Evolutionary conservation across 225 moss, liverwort and hornwort species (phyloP), one percentile per base, ranked within the genome.

Genomic region (Polytrichum commune): DNA sequence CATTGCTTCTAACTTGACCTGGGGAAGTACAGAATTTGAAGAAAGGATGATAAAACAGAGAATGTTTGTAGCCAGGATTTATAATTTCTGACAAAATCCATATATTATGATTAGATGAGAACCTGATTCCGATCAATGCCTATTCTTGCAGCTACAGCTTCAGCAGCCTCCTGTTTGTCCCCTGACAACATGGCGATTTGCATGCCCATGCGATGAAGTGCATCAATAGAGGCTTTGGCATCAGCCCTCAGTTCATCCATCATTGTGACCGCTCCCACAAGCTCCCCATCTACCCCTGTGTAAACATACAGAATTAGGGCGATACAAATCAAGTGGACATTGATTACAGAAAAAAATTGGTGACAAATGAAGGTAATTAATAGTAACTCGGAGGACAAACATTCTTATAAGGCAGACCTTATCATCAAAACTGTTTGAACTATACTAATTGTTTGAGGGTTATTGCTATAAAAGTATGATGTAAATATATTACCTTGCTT

Each of bases 151-250:
- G 95, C 95, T 46, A 98, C 90, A 68, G 90, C 84, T 75, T 98
- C 91, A 20, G 98, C 93, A 68, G 98, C 98, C 81, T 81, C 82
- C 69, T 87, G 92, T 83, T 98, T 98, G 62, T 98, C 98, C 46
- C 98, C 98, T 18, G 98, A 98, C 27, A 98, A 73, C 83, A 95
- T 91, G 27, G 88, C 80, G 24, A 82, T 91, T 78, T 78, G 73
- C 73, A 95, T 77, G 32, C 93, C 95, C 98, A 98, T 91, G 57
- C 73, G 78, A 72, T 91, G 90, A 63, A 98, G 91, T n/a, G 87
- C 87, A 76, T 69, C 83, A 60, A 93, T 74, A 53, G 87, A 80
- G 53, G 84, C 80, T 60, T 83, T 85, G 28, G 98, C 95, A 78
- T 98, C 98, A 71, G 82, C 78, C 67, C 95, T 84, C 55, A 98